Evolutionary conservation across 2,329 filamentous ascomycete genomes (phyloP), one percentile per base, ranked within the genome.

Genomic region (Zopfia rhizophila): DNA sequence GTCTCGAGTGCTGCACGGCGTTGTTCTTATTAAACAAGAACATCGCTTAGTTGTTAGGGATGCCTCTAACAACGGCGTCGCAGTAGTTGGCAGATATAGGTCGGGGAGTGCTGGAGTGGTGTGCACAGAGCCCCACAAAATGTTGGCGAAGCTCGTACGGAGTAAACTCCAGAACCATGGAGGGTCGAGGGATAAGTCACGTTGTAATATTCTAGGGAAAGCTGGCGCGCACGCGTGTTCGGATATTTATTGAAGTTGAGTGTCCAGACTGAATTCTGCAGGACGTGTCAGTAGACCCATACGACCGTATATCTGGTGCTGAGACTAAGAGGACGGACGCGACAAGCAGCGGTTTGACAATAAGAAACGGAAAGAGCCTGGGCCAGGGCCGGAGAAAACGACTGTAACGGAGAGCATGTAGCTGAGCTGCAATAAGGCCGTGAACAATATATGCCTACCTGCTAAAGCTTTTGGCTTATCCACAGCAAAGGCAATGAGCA

Each of bases 1-100:
- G 66, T 42, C 61, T 63, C 19, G 66, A 70, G 45, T 53, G 61
- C 24, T 62, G 55, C 28, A 55, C 28, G 6, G 55, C 49, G 44
- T 64, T 65, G 53, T 44, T 66, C 49, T 69, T 71, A 61, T 70
- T 66, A 37, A 68, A 71, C 21, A 60, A 49, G 52, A 72, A 70
- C 69, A 72, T 72, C 22, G 59, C 51, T 53, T 52, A 35, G 39
- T 8, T 39, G 44, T 45, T 47, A 53, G 40, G 35, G 36, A 28
- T 32, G 24, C 18, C 30, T 30, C 41, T 21, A 30, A 38, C 41
- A 48, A 43, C 37, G 30, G 33, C 41, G 43, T 41, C 29, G 32
- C 46, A 27, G 51, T 28, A 37, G 46, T 35, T 19, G 40, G 42
- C 51, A 51, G 55, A 53, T 60, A 64, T 57, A 50, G 58, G 50